These are phyloP conservation scores for Penicillium sumatraense DNA, from an alignment of 2,329 filamentous ascomycete species.

Conservation along the genomic window DNA sequence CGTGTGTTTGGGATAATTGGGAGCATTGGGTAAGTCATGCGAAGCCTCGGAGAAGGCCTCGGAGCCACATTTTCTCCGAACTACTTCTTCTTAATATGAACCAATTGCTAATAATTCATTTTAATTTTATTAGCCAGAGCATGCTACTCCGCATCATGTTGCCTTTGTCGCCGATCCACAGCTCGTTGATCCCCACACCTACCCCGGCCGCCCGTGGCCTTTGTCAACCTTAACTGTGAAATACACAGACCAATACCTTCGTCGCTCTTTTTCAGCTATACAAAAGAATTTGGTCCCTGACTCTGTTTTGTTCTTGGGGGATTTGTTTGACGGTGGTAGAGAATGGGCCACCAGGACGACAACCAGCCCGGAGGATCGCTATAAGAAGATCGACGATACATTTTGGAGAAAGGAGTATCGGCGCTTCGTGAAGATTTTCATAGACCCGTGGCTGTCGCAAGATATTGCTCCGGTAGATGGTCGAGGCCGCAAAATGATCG, in stretches of 20 bases:
- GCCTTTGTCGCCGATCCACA: slow-evolving; percentile 89
- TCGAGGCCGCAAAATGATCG: slow-evolving; percentile 75
- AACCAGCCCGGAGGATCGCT: slow-evolving; percentile 67
- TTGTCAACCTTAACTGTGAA: slow-evolving; percentile 67
- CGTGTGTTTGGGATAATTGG: slow-evolving; percentile 84
- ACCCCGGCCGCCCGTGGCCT: slow-evolving; percentile 79
- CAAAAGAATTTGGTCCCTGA: slow-evolving; percentile 80
- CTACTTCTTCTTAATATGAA: background rate
- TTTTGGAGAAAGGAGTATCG: slow-evolving; percentile 89
- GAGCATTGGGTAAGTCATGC: slow-evolving; percentile 77
- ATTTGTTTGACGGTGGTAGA: slow-evolving; percentile 92
- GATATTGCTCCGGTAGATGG: slow-evolving; percentile 62
- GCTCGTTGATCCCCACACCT: slow-evolving; percentile 92
- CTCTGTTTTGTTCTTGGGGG: slow-evolving; percentile 87
- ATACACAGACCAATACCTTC: slow-evolving; percentile 89
- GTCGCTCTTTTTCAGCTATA: slow-evolving; percentile 77
- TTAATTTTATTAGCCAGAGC: slow-evolving; percentile 64
- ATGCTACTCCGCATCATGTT: slow-evolving; percentile 79
- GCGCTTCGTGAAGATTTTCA: slow-evolving; percentile 85
- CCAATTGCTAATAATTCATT: slow-evolving; percentile 6
- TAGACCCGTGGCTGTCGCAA: slow-evolving; percentile 67
- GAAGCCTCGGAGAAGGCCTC: background rate
- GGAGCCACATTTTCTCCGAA: background rate
- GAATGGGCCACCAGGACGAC: slow-evolving; percentile 83
- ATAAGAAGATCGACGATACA: slow-evolving; percentile 74